Evolutionary conservation across 2,329 filamentous ascomycete species (phyloP).

Genomic region (Colletotrichum theobromicola): DNA sequence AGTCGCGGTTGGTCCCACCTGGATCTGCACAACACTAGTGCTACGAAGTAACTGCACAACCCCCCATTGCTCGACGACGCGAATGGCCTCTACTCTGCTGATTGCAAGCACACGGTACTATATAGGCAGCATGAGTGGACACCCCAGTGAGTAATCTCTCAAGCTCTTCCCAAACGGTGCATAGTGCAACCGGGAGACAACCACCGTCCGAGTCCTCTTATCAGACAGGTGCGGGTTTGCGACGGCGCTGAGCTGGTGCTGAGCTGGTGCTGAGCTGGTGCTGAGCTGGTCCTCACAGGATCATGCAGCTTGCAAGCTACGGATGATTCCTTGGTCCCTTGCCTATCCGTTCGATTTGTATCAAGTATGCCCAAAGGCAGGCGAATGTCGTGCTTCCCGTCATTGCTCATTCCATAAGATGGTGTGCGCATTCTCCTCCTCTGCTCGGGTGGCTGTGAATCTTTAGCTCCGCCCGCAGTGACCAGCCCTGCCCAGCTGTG

Average conservation of each 20-base stretch:
- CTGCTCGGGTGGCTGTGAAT: neutral
- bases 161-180: neutral
- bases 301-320: too few species aligned
- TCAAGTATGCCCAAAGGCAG: too few species aligned
- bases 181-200: neutral
- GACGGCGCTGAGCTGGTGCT: too few species aligned
- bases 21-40: neutral
- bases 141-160: neutral
- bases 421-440: neutral
- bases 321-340: too few species aligned
- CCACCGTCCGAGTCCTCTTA: too few species aligned
- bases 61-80: neutral
- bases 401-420: neutral
- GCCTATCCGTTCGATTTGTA: too few species aligned
- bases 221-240: too few species aligned
- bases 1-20: neutral
- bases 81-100: neutral
- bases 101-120: neutral
- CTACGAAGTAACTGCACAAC: too few species aligned
- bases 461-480: neutral
- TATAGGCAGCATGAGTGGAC: neutral
- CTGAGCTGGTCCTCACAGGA: too few species aligned
- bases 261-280: too few species aligned
- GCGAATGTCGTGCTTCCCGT: neutral
- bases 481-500: neutral